Evolutionary conservation across 306 rosid genomes (phyloP).

Genomic region (Castanea mollissima): DNA sequence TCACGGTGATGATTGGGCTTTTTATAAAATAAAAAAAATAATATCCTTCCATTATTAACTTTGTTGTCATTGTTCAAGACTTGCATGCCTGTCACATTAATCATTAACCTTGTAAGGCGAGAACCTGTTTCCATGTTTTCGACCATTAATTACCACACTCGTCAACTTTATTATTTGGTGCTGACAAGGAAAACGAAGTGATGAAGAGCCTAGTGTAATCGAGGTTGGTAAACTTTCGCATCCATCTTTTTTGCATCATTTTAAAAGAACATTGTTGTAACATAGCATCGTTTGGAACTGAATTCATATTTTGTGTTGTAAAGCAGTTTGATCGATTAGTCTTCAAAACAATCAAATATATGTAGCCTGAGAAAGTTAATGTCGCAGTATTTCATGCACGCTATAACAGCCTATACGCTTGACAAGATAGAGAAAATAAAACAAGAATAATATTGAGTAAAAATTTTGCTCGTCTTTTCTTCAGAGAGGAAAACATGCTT

Average conservation of each 20-base stretch:
- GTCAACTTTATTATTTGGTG: background rate
- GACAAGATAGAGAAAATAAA: conserved; percentile 9
- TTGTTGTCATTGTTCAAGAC: too few species aligned
- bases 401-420: too few species aligned
- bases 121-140: background rate
- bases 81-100: too few species aligned
- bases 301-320: background rate
- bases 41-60: too few species aligned
- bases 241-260: too few species aligned
- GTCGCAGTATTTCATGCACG: background rate
- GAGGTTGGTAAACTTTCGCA: too few species aligned
- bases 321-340: background rate
- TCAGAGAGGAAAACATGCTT: background rate
- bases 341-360: background rate
- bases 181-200: background rate
- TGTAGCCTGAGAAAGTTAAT: background rate
- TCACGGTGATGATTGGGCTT: too few species aligned
- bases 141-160: background rate
- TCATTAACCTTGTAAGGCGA: too few species aligned
- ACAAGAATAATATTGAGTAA: background rate
- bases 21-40: too few species aligned
- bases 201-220: background rate
- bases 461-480: background rate
- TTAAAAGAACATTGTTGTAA: background rate
- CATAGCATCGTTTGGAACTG: background rate